Evolutionary conservation across 2,329 filamentous ascomycete genomes (phyloP).

Genomic region (Truncatella angustata): DNA sequence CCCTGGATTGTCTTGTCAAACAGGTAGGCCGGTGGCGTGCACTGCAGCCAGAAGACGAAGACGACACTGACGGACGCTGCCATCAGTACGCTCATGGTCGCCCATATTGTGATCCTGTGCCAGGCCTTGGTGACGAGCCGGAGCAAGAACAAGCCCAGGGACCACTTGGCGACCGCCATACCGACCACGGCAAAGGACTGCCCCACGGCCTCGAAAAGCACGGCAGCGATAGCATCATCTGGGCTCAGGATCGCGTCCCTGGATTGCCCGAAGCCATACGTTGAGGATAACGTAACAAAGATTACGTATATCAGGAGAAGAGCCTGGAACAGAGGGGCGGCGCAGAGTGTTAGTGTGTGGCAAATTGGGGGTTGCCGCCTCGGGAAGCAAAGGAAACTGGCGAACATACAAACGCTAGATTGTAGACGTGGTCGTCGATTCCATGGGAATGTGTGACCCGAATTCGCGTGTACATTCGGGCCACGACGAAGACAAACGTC

Average conservation of each 20-base stretch:
- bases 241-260: neutral
- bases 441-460: slow-evolving; percentile 4
- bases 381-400: no score
- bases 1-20: slow-evolving; percentile 11
- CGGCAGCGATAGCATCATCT: slow-evolving; percentile 3
- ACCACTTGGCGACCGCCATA: slow-evolving; percentile 13
- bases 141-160: slow-evolving; percentile 13
- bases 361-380: no score
- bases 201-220: slow-evolving; percentile 11
- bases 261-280: slow-evolving; percentile 13
- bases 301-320: slow-evolving; percentile 10
- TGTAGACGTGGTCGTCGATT: slow-evolving; percentile 12
- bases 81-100: slow-evolving; percentile 5
- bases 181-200: slow-evolving; percentile 11
- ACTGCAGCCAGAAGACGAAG: slow-evolving; percentile 13
- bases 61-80: slow-evolving; percentile 1
- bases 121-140: slow-evolving; percentile 10
- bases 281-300: slow-evolving; percentile 7
- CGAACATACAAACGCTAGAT: slow-evolving; percentile 6
- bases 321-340: no score
- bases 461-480: slow-evolving; percentile 10
- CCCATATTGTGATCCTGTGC: slow-evolving; percentile 14
- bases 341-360: no score
- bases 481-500: slow-evolving; percentile 7
- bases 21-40: slow-evolving; percentile 9